Evolutionary conservation across 331 rosid species (phyloP), one percentile per base, ranked within the genome.

Genomic region (Saraca asoca): DNA sequence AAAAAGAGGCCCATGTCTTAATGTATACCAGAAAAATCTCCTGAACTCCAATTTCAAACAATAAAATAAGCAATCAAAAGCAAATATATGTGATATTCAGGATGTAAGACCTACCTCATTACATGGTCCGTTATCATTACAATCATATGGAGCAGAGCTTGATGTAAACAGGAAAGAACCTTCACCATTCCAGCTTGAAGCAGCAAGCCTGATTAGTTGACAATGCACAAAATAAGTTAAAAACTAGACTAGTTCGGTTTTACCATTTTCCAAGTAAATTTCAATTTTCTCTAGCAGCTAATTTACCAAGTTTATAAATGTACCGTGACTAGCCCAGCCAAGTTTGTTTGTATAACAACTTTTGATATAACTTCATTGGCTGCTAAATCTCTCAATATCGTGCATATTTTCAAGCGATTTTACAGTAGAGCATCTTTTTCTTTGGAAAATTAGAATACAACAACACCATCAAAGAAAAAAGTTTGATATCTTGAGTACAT

Each of bases 121-220:
- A 63, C 97, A 91, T 53, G 70, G 75, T 65, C 97, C 94, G 68
- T 91, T 91, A 51, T 91, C 85, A 0, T 75, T 79, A 69, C 97
- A 77, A 72, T 88, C 96, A 70, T 86, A 91, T 6, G 88, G 91
- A 6, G 96, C 97, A 72, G 97, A 86, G 67, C 96, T 88, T 70
- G 97, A 91, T 34, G 97, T 88, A 61, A 81, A 91, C 59, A 91
- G 68, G 54, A 91, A 85, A 58, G 91, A 76, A 54, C 97, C 96
- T 79, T 91, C 91, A 5, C 96, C 91, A 16, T 78, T 86, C 96
- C 97, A 91, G 73, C 78, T 74, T 61, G 66, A 68, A 19, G 85
- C 83, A 61, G 96, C 96, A 45, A 55, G 52, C 80, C 97, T 86
- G 77, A 62, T 41, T 58, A 42, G 56, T 76, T 49, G 45, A 66